Evolutionary conservation across 306 rosid species (phyloP), one percentile per base, ranked within the genome.

Genomic region (Trifolium pratense): DNA sequence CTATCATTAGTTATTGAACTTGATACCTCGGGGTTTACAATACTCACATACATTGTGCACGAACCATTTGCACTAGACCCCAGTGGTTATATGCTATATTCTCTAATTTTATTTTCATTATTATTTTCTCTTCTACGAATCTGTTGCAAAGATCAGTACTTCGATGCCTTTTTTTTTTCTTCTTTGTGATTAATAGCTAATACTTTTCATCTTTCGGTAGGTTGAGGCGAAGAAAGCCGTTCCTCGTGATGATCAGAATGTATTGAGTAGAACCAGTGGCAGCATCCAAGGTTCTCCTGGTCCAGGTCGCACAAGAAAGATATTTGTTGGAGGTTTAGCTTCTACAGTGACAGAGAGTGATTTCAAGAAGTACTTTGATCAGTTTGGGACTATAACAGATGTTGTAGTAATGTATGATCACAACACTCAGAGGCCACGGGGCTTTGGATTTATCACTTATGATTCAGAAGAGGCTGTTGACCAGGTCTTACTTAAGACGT

Each of bases 361-460:
- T 75, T 95, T 95, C 87, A 95, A 90, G 88, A 86, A 68, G 48
- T 91, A 91, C 77, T 95, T 95, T 75, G 99, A 95, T 68, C 97
- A 91, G 87, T 95, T 95, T 74, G 99, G 99, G 83, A 89, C 89
- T 31, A 95, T 95, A 74, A 95, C 91, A 16, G 99, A 95, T 87
- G 99, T 95, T 77, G 99, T 95, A 52, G 99, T 95, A 73, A 95
- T 95, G 99, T 95, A 95, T 79, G 99, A 95, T 88, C 99, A 95
- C 85, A 90, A 88, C 83, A 95, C 99, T 60, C 95, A 90, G 81
- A 90, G 99, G 84, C 99, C 97, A 5, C 90, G 99, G 81, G 99
- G 99, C 8, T 94, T 94, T 71, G 99, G 99, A 39, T 94, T 94
- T 66, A 94, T 94, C 78, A 89, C 99, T 32, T 95, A 89, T 75